Base-by-base conservation (phyloP, 495 filamentous ascomycete species). In the Usnea hakonensis region DNA sequence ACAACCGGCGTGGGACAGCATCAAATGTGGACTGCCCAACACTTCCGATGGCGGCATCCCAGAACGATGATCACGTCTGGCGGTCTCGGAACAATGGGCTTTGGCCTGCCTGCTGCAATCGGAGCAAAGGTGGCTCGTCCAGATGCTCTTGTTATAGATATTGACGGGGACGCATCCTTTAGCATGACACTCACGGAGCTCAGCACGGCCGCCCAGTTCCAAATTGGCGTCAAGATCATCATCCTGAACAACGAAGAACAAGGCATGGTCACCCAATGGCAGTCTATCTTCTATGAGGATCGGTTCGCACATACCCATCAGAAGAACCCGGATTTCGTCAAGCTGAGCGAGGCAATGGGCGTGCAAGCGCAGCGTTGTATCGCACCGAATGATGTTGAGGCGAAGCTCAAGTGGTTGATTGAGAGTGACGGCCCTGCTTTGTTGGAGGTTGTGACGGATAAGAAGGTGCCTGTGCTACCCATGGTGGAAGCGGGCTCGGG, bases 111-210 rank as follows among this genome's bases (percentile, higher is more conserved):
- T 16, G 88, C 90, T 4, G 89, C 93, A 57, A 96, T 97, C 69
- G 93, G 93, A 36, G 93, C 91, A 62, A 95, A 96, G 72, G 90
- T 97, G 40, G 93, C 91, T 85, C 7, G 87, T 90, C 68, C 87
- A 89, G 90, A 96, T 38, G 81, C 85, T 44, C 81, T 95, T 54
- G 92, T 97, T 60, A 87, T 96, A 67, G 91, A 97, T 70, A 92
- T 97, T 68, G 92, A 96, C 71, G 93, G 92, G 58, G 92, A 97
- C 73, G 91, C 93, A 35, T 95, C 90, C n/a, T 95, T 97, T 77
- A 85, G 85, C 76, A 97, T 97, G 93, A 96, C 93, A 30, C 79
- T 96, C 54, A 91, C 90, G 8, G 93, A 97, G 74, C 80, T 97
- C 60, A 85, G 84, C n/a, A 96, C 93, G 0, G 90, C 89, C 26